Base-by-base conservation (phyloP, 2,329 filamentous ascomycete genomes). In the Fusarium transvaalense region DNA sequence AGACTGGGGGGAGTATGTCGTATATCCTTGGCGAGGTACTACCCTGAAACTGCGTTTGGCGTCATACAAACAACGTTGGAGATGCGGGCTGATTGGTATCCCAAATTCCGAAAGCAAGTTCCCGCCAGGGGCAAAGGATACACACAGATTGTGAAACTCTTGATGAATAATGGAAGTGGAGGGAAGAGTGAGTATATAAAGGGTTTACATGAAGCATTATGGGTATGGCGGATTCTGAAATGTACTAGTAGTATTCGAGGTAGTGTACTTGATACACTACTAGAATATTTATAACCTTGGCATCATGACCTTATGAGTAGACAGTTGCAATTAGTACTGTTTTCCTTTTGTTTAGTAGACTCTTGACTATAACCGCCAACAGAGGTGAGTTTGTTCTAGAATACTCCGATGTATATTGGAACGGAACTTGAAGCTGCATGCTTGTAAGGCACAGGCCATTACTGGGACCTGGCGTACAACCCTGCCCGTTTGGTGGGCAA, bases 101-200 rank as follows among this genome's bases (percentile, higher is more conserved):
- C 35, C 38, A 37, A 50, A 29, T n/a, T 63, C 61, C 53, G 15
- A 59, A 59, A 23, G 47, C 12, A 64, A n/a, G 32, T 53, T 25
- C 12, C 37, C 34, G 48, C 17, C 45, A 56, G 50, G 55, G 61
- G 35, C 25, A 32, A 15, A 12, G 51, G 61, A 27, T 53, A 35
- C 47, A 66, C 61, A 53, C 29, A 66, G 32, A 53, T 57, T 41
- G 51, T 50, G 61, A 37, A 61, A 66, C 56, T 31, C 8, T 25
- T 23, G 39, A 61, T 42, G 31, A 19, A 15, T 17, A 34, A 19
- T 31, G 29, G 12, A 12, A 29, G 10, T 15, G 38, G 23, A 32
- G 39, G 21, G 6, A 31, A 35, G n/a, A n/a, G n/a, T n/a, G n/a
- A n/a, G n/a, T n/a, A 14, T 35, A 38, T 15, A 10, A n/a, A 19